phyloP scores from a whole-genome alignment of 2,329 filamentous ascomycete genomes.

The Tolypocladium nubicola region DNA sequence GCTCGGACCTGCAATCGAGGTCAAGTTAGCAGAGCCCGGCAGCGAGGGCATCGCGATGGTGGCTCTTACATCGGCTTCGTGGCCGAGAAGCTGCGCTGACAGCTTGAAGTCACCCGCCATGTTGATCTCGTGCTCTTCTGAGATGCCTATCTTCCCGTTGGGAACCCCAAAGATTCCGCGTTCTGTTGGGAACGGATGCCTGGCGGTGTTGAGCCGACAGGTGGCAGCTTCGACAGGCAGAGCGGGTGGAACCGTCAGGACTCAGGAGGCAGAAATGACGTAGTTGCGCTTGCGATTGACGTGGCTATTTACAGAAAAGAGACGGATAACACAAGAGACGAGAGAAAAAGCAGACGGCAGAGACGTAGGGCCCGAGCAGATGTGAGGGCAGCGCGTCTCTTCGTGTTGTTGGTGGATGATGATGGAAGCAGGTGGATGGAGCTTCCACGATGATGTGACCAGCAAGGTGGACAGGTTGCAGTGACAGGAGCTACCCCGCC shows the following conservation, averaged over 20 bases:
- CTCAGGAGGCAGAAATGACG: background rate
- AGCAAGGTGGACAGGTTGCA: background rate
- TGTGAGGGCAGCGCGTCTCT: background rate
- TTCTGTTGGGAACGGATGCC: background rate
- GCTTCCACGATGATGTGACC: background rate
- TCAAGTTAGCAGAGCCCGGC: background rate
- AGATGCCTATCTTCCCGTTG: background rate
- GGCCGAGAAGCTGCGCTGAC: constrained; percentile 77
- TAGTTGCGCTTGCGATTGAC: background rate
- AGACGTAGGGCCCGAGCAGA: background rate
- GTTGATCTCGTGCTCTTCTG: constrained; percentile 3
- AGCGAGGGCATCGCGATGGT: background rate
- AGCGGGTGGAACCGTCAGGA: too few species aligned
- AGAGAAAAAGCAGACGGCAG: background rate
- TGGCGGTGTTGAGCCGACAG: background rate
- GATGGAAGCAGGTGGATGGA: constrained; percentile 6
- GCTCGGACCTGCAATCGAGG: constrained; percentile 60
- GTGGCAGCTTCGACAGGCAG: background rate
- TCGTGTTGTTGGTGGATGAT: background rate
- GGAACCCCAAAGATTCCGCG: background rate
- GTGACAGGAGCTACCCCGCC: constrained; percentile 1
- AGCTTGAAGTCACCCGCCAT: constrained; percentile 86
- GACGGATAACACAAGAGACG: background rate
- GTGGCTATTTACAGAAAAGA: background rate
- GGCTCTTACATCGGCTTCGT: constrained; percentile 73